These are phyloP conservation scores for Phytophthora sp. DNA, from an alignment of 352 stramenopile species.

Conservation along the genomic window DNA sequence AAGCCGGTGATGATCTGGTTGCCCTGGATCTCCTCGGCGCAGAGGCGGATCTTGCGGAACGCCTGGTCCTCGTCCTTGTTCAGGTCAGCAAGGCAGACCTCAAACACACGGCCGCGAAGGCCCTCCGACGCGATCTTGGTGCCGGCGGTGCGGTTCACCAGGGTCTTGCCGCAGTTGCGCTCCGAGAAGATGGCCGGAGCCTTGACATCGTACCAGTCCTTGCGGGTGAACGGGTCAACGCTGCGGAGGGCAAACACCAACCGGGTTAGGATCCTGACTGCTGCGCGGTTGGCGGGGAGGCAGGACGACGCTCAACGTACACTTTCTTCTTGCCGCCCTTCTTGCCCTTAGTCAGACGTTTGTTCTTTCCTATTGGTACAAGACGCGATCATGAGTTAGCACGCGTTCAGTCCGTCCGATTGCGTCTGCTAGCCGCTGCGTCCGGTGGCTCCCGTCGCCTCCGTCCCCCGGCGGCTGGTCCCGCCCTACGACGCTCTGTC, in stretches of 20 bases:
- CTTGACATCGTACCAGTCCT: slow-evolving; percentile 98
- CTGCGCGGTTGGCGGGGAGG: neutral
- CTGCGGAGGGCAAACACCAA: slow-evolving; percentile 38
- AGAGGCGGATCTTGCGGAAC: slow-evolving; percentile 99
- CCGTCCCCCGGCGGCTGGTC: neutral
- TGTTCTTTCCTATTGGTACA: slow-evolving; percentile 86
- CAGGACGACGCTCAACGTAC: slow-evolving; percentile 48
- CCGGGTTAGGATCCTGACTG: slow-evolving; percentile 10
- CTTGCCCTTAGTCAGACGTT: slow-evolving; percentile 92
- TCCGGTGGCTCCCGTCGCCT: slow-evolving; percentile 1
- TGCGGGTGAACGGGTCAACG: slow-evolving; percentile 99
- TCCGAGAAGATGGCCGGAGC: slow-evolving; percentile 98
- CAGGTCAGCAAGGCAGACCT: slow-evolving; percentile 98
- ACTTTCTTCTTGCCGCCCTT: slow-evolving; percentile 94
- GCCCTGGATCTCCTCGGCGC: slow-evolving; percentile 97
- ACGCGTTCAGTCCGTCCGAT: too few relatives aligned
- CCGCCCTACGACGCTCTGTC: slow-evolving; percentile 1
- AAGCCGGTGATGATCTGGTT: slow-evolving; percentile 88
- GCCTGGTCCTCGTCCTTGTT: slow-evolving; percentile 98
- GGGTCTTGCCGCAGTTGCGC: slow-evolving; percentile 98
- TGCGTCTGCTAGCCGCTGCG: neutral
- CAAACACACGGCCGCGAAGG: slow-evolving; percentile 99
- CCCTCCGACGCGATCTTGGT: slow-evolving; percentile 98
- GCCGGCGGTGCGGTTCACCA: slow-evolving; percentile 97
- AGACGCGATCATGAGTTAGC: slow-evolving; percentile 5